These are phyloP conservation scores for Dissophora globulifera DNA, from an alignment of 192 early-diverging fungal species.

Conservation along the genomic window DNA sequence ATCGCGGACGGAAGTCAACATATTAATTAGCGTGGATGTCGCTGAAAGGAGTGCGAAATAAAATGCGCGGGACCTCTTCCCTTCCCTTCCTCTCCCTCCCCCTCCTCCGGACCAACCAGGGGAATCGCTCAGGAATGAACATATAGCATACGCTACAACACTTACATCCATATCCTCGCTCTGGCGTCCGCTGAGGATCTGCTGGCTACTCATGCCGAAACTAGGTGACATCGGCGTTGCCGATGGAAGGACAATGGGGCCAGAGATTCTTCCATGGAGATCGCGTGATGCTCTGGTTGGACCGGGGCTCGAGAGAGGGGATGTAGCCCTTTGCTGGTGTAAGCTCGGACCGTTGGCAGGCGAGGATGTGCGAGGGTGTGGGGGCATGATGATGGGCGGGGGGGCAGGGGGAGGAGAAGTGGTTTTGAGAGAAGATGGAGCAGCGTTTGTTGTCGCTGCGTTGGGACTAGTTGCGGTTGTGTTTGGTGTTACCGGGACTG, in stretches of 20 bases:
- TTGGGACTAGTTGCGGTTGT: conserved; percentile 6
- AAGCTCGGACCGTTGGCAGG: no score
- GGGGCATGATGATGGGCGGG: conserved; percentile 20
- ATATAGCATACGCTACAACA: neutral
- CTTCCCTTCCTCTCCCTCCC: no score
- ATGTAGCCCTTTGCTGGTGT: no score
- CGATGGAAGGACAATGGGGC: conserved; percentile 36
- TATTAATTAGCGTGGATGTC: no score
- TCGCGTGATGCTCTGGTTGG: conserved; percentile 27
- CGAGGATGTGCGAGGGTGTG: conserved; percentile 2
- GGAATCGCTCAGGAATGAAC: no score
- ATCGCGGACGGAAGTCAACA: no score
- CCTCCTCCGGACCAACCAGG: no score
- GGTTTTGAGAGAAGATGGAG: neutral
- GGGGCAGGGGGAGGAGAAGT: conserved; percentile 18
- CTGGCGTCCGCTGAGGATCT: conserved; percentile 34
- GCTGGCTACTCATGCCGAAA: conserved; percentile 19
- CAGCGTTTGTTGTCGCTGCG: conserved; percentile 5
- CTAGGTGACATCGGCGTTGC: conserved; percentile 20
- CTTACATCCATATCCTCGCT: conserved; percentile 44
- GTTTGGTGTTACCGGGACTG: no score
- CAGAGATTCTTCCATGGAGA: conserved; percentile 19
- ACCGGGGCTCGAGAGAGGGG: conserved; percentile 29
- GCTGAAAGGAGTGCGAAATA: no score
- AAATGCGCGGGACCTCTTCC: no score